These are phyloP conservation scores for Daedaleopsis nitida DNA, from an alignment of 768 basidiomycete species.

Conservation along the genomic window DNA sequence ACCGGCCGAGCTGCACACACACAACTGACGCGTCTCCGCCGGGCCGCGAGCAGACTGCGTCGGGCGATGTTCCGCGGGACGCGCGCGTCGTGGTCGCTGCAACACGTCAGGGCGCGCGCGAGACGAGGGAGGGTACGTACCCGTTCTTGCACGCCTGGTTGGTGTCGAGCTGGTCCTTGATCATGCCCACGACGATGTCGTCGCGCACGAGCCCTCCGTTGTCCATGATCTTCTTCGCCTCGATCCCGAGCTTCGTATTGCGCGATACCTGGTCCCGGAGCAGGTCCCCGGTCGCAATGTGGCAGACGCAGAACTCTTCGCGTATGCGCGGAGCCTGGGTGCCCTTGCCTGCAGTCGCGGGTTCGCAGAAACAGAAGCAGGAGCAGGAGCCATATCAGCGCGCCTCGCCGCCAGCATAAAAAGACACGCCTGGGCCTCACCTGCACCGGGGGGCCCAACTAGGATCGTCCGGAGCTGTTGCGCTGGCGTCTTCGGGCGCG, in stretches of 20 bases:
- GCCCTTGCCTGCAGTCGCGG: slow-evolving; percentile 75
- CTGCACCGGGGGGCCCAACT: slow-evolving; percentile 96
- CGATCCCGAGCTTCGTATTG: slow-evolving; percentile 84
- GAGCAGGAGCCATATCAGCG: background rate
- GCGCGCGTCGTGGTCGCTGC: background rate
- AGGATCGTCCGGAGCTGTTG: slow-evolving; percentile 89
- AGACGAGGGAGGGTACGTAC: slow-evolving; percentile 50
- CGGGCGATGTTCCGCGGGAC: background rate
- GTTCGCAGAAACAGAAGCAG: background rate
- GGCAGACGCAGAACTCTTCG: slow-evolving; percentile 94
- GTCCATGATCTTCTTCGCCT: slow-evolving; percentile 99
- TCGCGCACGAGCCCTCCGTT: slow-evolving; percentile 92
- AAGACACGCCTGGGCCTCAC: slow-evolving; percentile 45
- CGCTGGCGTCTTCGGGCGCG: slow-evolving; percentile 58
- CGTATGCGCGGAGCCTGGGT: slow-evolving; percentile 96
- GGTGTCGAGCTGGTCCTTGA: slow-evolving; percentile 91
- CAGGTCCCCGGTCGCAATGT: slow-evolving; percentile 99
- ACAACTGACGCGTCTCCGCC: background rate
- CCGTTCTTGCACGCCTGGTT: slow-evolving; percentile 95
- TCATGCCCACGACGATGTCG: slow-evolving; percentile 98
- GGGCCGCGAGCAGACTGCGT: background rate
- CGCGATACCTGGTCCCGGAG: slow-evolving; percentile 88
- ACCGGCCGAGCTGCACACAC: background rate
- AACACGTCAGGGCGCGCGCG: background rate
- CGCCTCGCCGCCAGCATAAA: slow-evolving; percentile 7